These are phyloP conservation scores for Rhodotorula graminis DNA, from an alignment of 768 basidiomycete species.

Conservation along the genomic window DNA sequence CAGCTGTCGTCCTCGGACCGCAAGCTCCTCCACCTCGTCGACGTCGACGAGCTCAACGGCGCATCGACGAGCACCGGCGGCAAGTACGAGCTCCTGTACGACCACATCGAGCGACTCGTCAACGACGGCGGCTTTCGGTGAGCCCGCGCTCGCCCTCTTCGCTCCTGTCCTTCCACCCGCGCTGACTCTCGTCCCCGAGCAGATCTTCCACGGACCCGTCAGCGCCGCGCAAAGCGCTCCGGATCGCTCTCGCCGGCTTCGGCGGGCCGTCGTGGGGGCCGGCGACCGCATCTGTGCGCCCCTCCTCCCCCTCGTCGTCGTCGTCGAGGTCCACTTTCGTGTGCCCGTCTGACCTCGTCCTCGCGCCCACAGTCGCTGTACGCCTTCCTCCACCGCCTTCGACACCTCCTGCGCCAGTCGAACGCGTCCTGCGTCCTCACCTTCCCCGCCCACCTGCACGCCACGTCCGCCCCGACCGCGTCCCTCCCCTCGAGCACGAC, in stretches of 20 bases:
- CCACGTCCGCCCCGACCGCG: constrained; percentile 23
- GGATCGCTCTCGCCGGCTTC: constrained; percentile 47
- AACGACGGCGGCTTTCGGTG: constrained; percentile 17
- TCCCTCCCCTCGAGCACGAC: constrained; percentile 5
- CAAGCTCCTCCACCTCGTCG: constrained; percentile 50
- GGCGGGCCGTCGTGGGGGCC: constrained; percentile 46
- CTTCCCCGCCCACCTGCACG: constrained; percentile 46
- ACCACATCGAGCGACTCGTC: constrained; percentile 12
- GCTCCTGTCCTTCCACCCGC: not conserved
- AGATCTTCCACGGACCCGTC: constrained; percentile 9
- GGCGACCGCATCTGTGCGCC: constrained; percentile 17
- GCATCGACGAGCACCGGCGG: not conserved
- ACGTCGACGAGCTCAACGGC: constrained; percentile 35
- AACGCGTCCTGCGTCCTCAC: constrained; percentile 26
- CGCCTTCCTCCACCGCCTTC: constrained; percentile 66
- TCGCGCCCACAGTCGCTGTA: constrained; percentile 52
- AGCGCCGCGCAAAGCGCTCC: constrained; percentile 33
- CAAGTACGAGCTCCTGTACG: constrained; percentile 20
- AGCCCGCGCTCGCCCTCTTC: not conserved
- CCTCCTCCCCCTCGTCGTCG: not conserved
- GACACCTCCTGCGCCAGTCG: constrained; percentile 44
- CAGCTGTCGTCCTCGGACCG: constrained; percentile 55
- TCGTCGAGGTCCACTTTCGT: too few relatives aligned
- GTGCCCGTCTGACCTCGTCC: not conserved
- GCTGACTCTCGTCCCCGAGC: not conserved